phyloP scores from a whole-genome alignment of 2,329 filamentous ascomycete genomes.

The Bipolaris victoriae region DNA sequence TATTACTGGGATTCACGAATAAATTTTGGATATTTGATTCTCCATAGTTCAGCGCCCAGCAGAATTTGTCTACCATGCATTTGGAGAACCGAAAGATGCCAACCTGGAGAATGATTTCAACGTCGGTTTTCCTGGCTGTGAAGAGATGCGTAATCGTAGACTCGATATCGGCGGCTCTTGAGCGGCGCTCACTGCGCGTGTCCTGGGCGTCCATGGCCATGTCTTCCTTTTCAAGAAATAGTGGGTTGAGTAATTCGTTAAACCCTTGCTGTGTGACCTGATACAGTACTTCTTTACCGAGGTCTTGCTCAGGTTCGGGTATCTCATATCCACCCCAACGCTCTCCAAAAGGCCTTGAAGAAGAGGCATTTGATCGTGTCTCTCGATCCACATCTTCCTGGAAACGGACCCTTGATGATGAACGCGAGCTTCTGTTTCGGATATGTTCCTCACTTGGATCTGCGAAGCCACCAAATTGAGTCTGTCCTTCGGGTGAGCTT shows the following conservation, averaged over 20 bases:
- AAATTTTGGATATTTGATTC: slow-evolving; percentile 9
- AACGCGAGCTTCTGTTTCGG: slow-evolving; percentile 61
- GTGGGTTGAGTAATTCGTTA: slow-evolving; percentile 85
- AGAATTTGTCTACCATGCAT: slow-evolving; percentile 31
- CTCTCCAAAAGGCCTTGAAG: slow-evolving; percentile 70
- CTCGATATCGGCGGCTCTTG: slow-evolving; percentile 30
- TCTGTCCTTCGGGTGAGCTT: slow-evolving; percentile 19
- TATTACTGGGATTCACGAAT: slow-evolving; percentile 14
- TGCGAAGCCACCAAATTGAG: slow-evolving; percentile 13
- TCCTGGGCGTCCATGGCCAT: slow-evolving; percentile 69
- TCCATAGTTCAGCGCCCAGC: slow-evolving; percentile 16
- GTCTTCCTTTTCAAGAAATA: slow-evolving; percentile 84
- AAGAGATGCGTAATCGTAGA: slow-evolving; percentile 22
- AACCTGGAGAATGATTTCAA: slow-evolving; percentile 25
- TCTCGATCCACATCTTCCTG: slow-evolving; percentile 75
- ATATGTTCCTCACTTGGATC: slow-evolving; percentile 22
- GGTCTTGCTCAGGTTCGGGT: slow-evolving; percentile 78
- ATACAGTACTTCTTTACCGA: slow-evolving; percentile 87
- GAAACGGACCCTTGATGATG: slow-evolving; percentile 80
- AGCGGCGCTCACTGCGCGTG: slow-evolving; percentile 39
- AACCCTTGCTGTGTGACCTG: slow-evolving; percentile 91
- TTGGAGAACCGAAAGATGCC: slow-evolving; percentile 40
- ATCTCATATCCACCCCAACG: slow-evolving; percentile 80
- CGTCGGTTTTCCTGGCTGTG: slow-evolving; percentile 14
- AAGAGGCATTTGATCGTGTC: slow-evolving; percentile 72